These are phyloP conservation scores for Colletotrichum brevisporum DNA, from an alignment of 2,329 filamentous ascomycete genomes.

Conservation along the genomic window DNA sequence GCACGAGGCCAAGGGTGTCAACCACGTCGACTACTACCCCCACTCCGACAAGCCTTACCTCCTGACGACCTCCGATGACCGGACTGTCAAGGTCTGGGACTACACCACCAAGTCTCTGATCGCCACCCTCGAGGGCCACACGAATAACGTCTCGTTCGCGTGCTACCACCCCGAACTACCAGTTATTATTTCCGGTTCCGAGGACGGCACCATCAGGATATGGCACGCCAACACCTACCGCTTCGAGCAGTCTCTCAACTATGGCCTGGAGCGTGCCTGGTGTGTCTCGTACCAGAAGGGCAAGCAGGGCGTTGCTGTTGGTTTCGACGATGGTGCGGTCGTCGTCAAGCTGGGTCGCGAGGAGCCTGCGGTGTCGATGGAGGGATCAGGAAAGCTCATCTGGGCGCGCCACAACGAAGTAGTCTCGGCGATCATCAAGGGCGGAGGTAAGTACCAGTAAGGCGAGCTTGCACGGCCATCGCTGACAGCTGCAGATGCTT, in stretches of 20 bases:
- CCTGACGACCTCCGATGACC: conserved; percentile 93
- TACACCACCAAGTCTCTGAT: conserved; percentile 99
- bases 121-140: conserved; percentile 95
- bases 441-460: conserved; percentile 68
- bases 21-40: conserved; percentile 93
- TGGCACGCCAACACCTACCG: conserved; percentile 99
- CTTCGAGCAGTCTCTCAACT: conserved; percentile 95
- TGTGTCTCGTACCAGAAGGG: conserved; percentile 97
- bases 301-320: conserved; percentile 93
- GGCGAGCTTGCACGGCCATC: neutral
- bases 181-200: conserved; percentile 96
- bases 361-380: conserved; percentile 98
- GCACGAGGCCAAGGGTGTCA: conserved; percentile 97
- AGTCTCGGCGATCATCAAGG: conserved; percentile 94
- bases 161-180: conserved; percentile 98
- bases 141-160: conserved; percentile 97
- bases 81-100: conserved; percentile 92
- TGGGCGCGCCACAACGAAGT: conserved; percentile 98
- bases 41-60: conserved; percentile 87
- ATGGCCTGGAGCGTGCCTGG: conserved; percentile 96
- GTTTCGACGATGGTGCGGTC: conserved; percentile 97
- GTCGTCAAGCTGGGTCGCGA: conserved; percentile 98
- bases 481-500: conserved; percentile 71
- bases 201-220: conserved; percentile 97
- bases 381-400: conserved; percentile 93